phyloP scores from a whole-genome alignment of 2,329 filamentous ascomycete species.

The Talaromyces sp. region DNA sequence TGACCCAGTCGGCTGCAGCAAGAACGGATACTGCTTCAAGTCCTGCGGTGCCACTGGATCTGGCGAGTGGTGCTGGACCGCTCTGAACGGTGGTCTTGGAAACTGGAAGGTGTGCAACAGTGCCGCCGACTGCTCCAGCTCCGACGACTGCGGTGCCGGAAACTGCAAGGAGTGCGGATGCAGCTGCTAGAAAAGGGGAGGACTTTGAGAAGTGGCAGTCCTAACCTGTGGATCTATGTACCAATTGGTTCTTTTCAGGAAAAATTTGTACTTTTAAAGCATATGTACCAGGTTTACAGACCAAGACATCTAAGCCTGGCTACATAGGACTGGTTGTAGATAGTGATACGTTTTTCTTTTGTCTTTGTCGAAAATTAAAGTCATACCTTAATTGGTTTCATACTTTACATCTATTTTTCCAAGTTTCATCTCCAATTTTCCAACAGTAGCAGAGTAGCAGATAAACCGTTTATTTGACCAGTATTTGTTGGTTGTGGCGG shows the following conservation, averaged over 20 bases:
- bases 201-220: background rate
- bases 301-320: background rate
- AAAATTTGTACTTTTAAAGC: background rate
- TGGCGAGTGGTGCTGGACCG: constrained; percentile 1
- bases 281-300: background rate
- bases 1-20: background rate
- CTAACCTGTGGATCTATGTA: background rate
- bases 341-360: background rate
- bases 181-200: background rate
- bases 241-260: background rate
- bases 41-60: background rate
- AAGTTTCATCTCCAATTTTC: no score
- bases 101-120: background rate
- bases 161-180: background rate
- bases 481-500: no score
- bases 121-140: background rate
- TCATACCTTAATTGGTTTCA: no score
- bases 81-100: background rate
- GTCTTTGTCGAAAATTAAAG: no score
- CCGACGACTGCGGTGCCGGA: background rate
- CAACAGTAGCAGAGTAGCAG: no score
- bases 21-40: constrained; percentile 1
- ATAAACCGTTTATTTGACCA: no score
- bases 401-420: no score
- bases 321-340: background rate